Evolutionary conservation across 2,329 filamentous ascomycete genomes (phyloP).

Genomic region (Cordyceps tenuipes): DNA sequence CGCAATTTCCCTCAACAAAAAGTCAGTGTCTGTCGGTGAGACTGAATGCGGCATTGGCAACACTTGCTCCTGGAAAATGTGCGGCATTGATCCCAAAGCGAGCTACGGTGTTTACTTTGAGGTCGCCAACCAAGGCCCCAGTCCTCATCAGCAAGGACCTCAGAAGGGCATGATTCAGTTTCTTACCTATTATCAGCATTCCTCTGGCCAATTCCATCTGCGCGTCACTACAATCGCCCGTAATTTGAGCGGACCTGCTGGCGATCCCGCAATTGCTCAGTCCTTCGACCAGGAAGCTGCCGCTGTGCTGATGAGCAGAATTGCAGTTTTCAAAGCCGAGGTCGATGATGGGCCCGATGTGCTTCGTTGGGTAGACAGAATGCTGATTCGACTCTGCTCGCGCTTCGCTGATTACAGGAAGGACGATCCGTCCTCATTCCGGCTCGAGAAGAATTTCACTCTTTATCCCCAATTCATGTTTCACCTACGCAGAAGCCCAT

Average conservation of each 20-base stretch:
- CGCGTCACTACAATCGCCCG: constrained; percentile 90
- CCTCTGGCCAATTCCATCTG: constrained; percentile 90
- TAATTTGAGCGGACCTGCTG: constrained; percentile 84
- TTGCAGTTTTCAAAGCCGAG: constrained; percentile 97
- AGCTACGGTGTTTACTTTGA: constrained; percentile 98
- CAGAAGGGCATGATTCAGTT: constrained; percentile 97
- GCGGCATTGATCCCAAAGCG: constrained; percentile 85
- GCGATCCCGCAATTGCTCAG: constrained; percentile 89
- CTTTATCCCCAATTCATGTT: constrained; percentile 99
- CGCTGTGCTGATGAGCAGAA: constrained; percentile 96
- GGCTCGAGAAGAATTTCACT: constrained; percentile 97
- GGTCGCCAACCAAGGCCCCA: constrained; percentile 87
- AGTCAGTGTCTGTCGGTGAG: constrained; percentile 92
- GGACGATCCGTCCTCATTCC: constrained; percentile 94
- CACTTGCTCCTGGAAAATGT: constrained; percentile 99
- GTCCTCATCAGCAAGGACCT: constrained; percentile 74
- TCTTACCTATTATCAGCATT: constrained; percentile 96
- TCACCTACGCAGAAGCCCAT: constrained; percentile 92
- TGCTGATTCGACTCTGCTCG: constrained; percentile 94
- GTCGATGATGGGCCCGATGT: constrained; percentile 98
- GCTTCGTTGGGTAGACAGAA: constrained; percentile 93
- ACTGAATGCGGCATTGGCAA: constrained; percentile 98
- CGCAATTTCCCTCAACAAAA: constrained; percentile 94
- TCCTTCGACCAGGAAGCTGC: constrained; percentile 98
- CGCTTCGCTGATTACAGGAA: constrained; percentile 97